phyloP scores from a whole-genome alignment of 805 yeast genomes.

The Lipomyces sp. region DNA sequence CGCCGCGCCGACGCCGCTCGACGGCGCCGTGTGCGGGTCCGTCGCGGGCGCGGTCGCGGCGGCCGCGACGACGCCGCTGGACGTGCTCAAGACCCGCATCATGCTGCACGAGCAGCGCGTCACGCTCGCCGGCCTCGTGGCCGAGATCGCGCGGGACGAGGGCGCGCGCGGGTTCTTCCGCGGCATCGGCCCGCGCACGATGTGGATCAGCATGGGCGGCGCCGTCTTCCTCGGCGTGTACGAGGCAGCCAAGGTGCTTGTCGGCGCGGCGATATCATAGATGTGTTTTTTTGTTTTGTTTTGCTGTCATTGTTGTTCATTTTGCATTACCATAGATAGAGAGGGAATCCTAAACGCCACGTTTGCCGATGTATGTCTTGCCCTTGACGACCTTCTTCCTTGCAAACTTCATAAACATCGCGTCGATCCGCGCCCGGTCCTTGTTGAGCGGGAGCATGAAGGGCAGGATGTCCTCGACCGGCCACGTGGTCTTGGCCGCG shows the following conservation, averaged over 20 bases:
- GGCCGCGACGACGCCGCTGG: slow-evolving; percentile 90
- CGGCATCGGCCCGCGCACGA: slow-evolving; percentile 92
- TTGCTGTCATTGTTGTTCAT: not conserved
- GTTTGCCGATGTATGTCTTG: slow-evolving; percentile 25
- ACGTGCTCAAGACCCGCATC: slow-evolving; percentile 87
- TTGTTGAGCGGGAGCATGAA: slow-evolving; percentile 58
- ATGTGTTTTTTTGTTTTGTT: not conserved
- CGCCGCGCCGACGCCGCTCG: slow-evolving; percentile 54
- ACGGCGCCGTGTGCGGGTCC: slow-evolving; percentile 88
- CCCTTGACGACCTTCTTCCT: slow-evolving; percentile 43
- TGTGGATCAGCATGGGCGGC: slow-evolving; percentile 99
- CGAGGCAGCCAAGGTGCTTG: slow-evolving; percentile 48
- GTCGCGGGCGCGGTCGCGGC: slow-evolving; percentile 94
- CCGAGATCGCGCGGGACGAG: slow-evolving; percentile 60
- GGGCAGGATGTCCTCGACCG: slow-evolving; percentile 58
- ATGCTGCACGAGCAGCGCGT: slow-evolving; percentile 64
- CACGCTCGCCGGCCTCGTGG: slow-evolving; percentile 48
- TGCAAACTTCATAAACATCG: slow-evolving; percentile 61
- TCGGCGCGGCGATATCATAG: not conserved
- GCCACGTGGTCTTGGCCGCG: slow-evolving; percentile 57
- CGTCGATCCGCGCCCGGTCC: slow-evolving; percentile 53
- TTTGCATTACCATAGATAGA: not conserved
- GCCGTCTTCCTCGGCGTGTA: slow-evolving; percentile 95
- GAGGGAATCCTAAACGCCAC: not conserved
- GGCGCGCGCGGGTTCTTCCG: slow-evolving; percentile 68